A percentile compares a stretch with the other conserved stretches of the same genome.
Conservation (phyloP, 2,329 filamentous ascomycete species). For the Fusarium citri region DNA sequence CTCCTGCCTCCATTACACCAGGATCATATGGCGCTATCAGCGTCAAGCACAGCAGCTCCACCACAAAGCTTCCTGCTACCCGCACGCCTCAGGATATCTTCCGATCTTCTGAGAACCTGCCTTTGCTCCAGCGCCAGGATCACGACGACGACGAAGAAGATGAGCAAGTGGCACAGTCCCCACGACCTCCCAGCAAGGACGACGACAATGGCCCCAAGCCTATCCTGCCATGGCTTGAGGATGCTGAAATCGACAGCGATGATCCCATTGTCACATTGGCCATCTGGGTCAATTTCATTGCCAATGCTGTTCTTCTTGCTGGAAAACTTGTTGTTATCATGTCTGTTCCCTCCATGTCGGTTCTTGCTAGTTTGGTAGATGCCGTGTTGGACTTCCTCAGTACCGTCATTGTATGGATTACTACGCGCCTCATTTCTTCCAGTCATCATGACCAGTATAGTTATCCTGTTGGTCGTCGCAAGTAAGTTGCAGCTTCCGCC, state of each 20-base stretch:
- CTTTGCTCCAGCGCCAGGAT: slow-evolving; percentile 66
- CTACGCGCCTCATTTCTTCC: slow-evolving; percentile 74
- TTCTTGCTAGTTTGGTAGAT: slow-evolving; percentile 82
- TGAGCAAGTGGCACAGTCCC: slow-evolving; percentile 10
- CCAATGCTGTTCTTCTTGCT: slow-evolving; percentile 79
- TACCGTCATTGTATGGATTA: slow-evolving; percentile 84
- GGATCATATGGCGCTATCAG: slow-evolving; percentile 49
- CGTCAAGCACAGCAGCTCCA: slow-evolving; percentile 48
- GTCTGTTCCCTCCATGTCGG: slow-evolving; percentile 83
- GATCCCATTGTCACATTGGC: slow-evolving; percentile 84
- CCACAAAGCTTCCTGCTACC: slow-evolving; percentile 67
- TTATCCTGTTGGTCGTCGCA: slow-evolving; percentile 81
- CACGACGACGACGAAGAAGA: slow-evolving; percentile 59
- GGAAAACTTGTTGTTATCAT: slow-evolving; percentile 83
- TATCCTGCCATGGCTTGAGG: slow-evolving; percentile 77
- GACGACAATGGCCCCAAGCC: slow-evolving; percentile 57
- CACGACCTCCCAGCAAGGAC: slow-evolving; percentile 39
- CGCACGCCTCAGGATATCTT: slow-evolving; percentile 90
- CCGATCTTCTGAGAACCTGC: slow-evolving; percentile 75
- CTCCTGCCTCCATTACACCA: slow-evolving; percentile 33
- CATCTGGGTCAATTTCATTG: slow-evolving; percentile 85
- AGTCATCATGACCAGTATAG: slow-evolving; percentile 78
- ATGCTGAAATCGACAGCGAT: slow-evolving; percentile 77
- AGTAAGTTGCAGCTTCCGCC: slow-evolving; percentile 48
- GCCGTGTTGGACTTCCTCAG: slow-evolving; percentile 83